Base-by-base conservation (phyloP, 2,329 filamentous ascomycete genomes). In the Thielaviopsis ethacetica region DNA sequence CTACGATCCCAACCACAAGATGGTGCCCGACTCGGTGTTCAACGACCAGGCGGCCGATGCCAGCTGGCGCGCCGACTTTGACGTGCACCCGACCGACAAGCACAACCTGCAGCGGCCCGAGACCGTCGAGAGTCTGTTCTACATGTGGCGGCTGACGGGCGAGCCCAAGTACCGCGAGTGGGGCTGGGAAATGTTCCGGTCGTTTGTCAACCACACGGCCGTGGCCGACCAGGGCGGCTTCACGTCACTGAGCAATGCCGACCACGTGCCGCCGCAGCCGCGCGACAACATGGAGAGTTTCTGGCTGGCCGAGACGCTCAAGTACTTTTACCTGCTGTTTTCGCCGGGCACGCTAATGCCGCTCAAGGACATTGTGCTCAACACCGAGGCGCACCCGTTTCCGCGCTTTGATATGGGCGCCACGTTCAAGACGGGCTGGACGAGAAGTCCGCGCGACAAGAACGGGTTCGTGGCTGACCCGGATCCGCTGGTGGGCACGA, bases 271-370 rank as follows among this genome's bases (percentile, higher is more conserved):
- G 21, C 82, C 89, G 0, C 70, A 75, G 15, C 74, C 76, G 53
- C 78, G 82, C 62, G 91, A 98, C 71, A 97, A 97, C 65, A 96
- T 98, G 91, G 93, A 98, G 73, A 94, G 89, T 68, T 97, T 97
- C 73, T 98, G 93, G 93, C 80, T 98, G 76, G 91, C 93, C 53
- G 93, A 98, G 74, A 98, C 93, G 22, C 76, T 98, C 52, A 98
- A 98, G 73, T 98, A 98, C 70, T 86, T 98, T 69, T 98, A 95
- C 70, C 81, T 98, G 49, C 77, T 98, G 38, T 98, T 98, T 73
- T 91, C 88, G 2, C 83, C 87, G 3, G 76, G 85, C 63, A 87
- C 94, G 62, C 71, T 96, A 44, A 75, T 97, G 50, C 89, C 91
- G 1, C 76, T 98, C 34, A 86, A 93, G 65, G 81, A 91, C 66